Base-by-base conservation (phyloP, 2,329 filamentous ascomycete genomes). In the Chrysoporthe austroafricana region DNA sequence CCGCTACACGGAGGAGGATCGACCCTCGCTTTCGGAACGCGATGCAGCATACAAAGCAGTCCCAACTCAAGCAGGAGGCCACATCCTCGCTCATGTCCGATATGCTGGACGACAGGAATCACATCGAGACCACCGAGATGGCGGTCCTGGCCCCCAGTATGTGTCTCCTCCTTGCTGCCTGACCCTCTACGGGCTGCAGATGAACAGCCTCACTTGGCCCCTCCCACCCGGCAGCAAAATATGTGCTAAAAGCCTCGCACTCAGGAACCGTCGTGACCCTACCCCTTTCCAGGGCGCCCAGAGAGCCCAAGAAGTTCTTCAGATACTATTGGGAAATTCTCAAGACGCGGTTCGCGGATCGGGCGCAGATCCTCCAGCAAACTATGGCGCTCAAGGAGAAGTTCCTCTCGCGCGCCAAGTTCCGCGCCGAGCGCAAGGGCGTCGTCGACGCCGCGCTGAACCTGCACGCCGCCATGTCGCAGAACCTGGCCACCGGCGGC, bases 391-490 rank as follows among this genome's bases (percentile, higher is more conserved):
- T 81, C 63, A 77, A 76, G 43, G 77, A 77, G 26, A 82, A 82
- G 14, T 74, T 72, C n/a, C 82, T 83, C 74, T 80, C 83, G 73
- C 74, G 16, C 39, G 50, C 66, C 43, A 67, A 66, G 43, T 62
- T 70, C 42, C 44, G 60, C 44, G 63, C 83, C 36, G 72, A 77
- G 36, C 80, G 80, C 16, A 71, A 77, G 32, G 74, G 77, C 63
- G 79, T 86, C 59, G 76, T 81, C 9, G 83, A 86, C 1, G 82
- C 83, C 0, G 90, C 88, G 43, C 83, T 86, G 72, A 82, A 80
- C 26, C 79, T 91, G 73, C 89, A 92, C 76, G 79, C 80, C 63
- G 79, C 85, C 71, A 86, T 92, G 82, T 87, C 88, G 72, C 82
- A 83, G 67, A 86, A 86, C 4, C 84, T 91, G 62, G 90, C 90